Evolutionary conservation across 2,329 filamentous ascomycete genomes (phyloP).

Genomic region (Periglandula ipomoeae): DNA sequence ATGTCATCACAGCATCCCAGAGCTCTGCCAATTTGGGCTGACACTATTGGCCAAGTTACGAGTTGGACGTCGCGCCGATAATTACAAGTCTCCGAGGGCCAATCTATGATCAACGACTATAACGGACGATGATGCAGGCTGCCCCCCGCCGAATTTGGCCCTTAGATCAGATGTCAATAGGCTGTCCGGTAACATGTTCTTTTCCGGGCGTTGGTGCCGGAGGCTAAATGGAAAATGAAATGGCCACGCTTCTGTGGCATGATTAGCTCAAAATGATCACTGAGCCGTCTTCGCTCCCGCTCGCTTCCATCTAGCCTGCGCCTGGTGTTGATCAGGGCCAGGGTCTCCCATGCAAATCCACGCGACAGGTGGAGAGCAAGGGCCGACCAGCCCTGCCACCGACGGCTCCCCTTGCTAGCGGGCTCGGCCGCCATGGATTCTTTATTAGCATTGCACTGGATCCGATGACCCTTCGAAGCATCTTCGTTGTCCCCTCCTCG

Average conservation of each 20-base stretch:
- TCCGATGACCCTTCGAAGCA: no score
- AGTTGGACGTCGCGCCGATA: no score
- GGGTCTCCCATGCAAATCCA: constrained; percentile 3
- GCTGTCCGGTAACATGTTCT: neutral
- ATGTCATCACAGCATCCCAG: no score
- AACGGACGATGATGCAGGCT: neutral
- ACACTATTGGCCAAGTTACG: no score
- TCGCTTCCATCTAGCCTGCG: neutral
- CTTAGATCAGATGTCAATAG: no score
- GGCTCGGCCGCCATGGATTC: neutral
- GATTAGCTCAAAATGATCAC: neutral
- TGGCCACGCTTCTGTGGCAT: neutral
- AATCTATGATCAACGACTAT: neutral
- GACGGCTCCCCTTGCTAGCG: no score
- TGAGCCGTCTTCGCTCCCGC: neutral
- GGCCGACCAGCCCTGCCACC: neutral
- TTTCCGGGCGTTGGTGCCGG: neutral
- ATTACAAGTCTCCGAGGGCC: neutral
- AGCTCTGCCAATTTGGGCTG: no score
- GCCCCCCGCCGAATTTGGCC: neutral
- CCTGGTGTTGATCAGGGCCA: neutral
- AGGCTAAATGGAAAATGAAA: neutral
- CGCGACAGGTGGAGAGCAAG: constrained; percentile 4
- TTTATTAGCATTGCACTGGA: neutral
- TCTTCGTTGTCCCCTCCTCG: no score